Base-by-base conservation (phyloP, 2,329 filamentous ascomycete genomes). In the Dactylellina drechsleri region DNA sequence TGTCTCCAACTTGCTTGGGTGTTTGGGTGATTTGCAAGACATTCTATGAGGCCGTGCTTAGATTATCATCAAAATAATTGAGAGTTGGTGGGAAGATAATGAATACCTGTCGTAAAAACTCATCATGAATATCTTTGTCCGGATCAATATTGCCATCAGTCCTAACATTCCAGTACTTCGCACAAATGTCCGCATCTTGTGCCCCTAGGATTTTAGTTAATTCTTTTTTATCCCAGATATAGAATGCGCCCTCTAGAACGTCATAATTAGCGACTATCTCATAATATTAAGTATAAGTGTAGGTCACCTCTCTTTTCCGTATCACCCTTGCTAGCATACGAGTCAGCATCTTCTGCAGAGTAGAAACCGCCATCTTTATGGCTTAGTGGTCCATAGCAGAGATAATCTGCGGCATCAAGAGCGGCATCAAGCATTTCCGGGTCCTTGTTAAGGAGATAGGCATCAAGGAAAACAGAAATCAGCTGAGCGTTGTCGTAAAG, bases 401-500 rank as follows among this genome's bases (percentile, higher is more conserved):
- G 85, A 80, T 98, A 98, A n/a, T 92, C 90, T 6, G 90, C 91
- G 67, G 97, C 86, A 80, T 96, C 92, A 77, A 92, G 87, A 1
- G 95, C 90, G 1, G 90, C 89, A 50, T 91, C 89, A 12, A 92
- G 86, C 71, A 97, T 88, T 78, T 96, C 91, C 3, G 87, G 85
- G 10, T 90, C 86, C 58, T 86, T 85, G 0, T 86, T 88, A 26
- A 89, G 83, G 13, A 92, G 85, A 85, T 93, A 98, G 0, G 92
- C 93, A 79, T 97, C 93, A 5, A 96, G 85, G 79, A 95, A 98
- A 5, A 95, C 85, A 23, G 90, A 87, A 1, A 99, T 84, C 0
- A 98, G 85, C 78, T 97, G 90, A 0, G 92, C 90, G 79, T 99
- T 96, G 80, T 98, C 95, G 65, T 92, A 93, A 8, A 97, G 87